Percentiles rank a stretch among this genome's conserved stretches.
Conservation (phyloP, 441 rosid genomes). For the Breynia disticha region DNA sequence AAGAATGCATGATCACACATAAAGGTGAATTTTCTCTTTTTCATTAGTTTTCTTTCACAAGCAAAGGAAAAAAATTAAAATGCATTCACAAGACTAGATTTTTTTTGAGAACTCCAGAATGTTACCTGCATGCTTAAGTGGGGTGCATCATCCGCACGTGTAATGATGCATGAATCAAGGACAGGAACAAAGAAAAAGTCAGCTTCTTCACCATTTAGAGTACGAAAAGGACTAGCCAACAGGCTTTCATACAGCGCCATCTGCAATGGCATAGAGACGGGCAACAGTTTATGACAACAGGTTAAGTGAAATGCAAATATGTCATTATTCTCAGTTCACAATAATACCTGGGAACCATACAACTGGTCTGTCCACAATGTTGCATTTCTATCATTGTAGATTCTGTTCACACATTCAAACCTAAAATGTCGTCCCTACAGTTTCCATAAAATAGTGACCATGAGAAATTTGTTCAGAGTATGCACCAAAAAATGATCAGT, state of each 20-base stretch:
- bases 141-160: conserved; percentile 90
- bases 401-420: conserved; percentile 79
- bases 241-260: conserved; percentile 90
- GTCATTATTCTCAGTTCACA: conserved; percentile 9
- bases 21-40: too few relatives aligned
- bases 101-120: conserved; percentile 6
- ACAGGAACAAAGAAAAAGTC: conserved; percentile 96
- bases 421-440: conserved; percentile 86
- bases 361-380: conserved; percentile 84
- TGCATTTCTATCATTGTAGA: conserved; percentile 67
- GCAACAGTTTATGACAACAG: background rate
- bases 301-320: conserved; percentile 7
- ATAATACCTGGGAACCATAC: conserved; percentile 87
- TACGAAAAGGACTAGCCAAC: conserved; percentile 71
- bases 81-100: background rate
- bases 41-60: too few relatives aligned
- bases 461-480: conserved; percentile 14
- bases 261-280: conserved; percentile 29
- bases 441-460: conserved; percentile 17
- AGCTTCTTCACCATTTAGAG: conserved; percentile 89
- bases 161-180: conserved; percentile 93
- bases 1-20: too few relatives aligned
- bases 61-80: too few relatives aligned
- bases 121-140: conserved; percentile 68
- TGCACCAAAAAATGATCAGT: background rate